Base-by-base conservation (phyloP, 2,329 filamentous ascomycete genomes). In the Aureobasidium melanogenum region DNA sequence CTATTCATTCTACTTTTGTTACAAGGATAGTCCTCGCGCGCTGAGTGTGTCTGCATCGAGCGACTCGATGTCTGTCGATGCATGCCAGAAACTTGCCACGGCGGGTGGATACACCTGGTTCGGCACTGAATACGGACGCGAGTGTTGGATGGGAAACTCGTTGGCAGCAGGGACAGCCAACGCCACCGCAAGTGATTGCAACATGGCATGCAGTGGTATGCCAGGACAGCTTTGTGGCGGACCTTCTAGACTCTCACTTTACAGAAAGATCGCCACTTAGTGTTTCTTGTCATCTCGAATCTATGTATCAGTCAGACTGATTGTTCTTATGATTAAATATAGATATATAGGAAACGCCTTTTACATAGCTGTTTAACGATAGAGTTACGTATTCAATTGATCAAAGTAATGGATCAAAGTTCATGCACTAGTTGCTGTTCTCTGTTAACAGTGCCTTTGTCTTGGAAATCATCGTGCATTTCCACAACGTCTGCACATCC, bases 61-160 rank as follows among this genome's bases (percentile, higher is more conserved):
- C 12, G 48, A 63, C 19, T 66, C 60, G 41, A 74, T 77, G 74
- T 74, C 76, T 7, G 66, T 78, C 10, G 72, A 76, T 30, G 67
- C 65, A 56, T 78, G 75, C 63, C 19, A 24, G 19, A 58, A 48
- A 69, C 70, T 2, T 60, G 63, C 54, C 74, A 64, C 64, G 71
- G 71, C 68, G 56, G 62, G 19, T 7, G 66, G 61, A 15, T 75
- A 71, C 63, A 61, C 65, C 34, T 76, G 69, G 63, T 76, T 75
- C 56, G 76, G 74, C 17, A 66, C 72, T n/a, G 73, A 76, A 62
- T 74, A 72, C 59, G 68, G 64, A 2, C 62, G 63, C 5, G 71
- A 77, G 64, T 77, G 75, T 62, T 74, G 50, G n/a, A 22, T 38
- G 24, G 62, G 62, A 7, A 63, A 63, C 17, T 39, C 50, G 1